Base-by-base conservation (phyloP, 2,329 filamentous ascomycete genomes). In the Exophiala bonariae region DNA sequence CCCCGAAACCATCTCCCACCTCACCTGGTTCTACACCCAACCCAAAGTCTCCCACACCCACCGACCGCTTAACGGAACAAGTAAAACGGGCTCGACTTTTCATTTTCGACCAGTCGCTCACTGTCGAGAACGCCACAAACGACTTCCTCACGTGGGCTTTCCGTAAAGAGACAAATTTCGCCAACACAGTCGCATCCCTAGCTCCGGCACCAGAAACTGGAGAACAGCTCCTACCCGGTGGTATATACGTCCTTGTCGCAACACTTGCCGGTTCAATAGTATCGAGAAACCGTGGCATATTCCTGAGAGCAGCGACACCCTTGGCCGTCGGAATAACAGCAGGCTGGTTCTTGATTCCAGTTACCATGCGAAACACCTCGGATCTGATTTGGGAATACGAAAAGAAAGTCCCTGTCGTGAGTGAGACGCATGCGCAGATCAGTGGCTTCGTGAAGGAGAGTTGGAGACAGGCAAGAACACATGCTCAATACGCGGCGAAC, bases 211-310 rank as follows among this genome's bases (percentile, higher is more conserved):
- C 85, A 62, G 86, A 92, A 70, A 88, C 83, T 51, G 88, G 87
- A 66, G 93, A 99, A 77, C 83, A 84, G 65, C 79, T 99, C 47
- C 84, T 97, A 71, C 93, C 93, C 26, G 92, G 92, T 19, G 78
- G 83, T 50, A 82, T 97, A 59, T 97, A 97, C 73, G 90, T 97
- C 37, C 80, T 96, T 22, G 91, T 99, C 38, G 86, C 91, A 33
- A 85, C 89, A 61, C 96, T 99, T 91, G 89, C 93, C 28, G 93
- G 92, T 59, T 90, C 83, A 69, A 97, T 99, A 66, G 76, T 96
- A 45, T 83, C 88, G 45, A 83, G 92, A 55, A 95, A 95, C 76
- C 84, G 92, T 60, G 91, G 87, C 68, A 79, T 97, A 54, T 67
- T 96, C 54, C 74, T 99, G 44, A 84, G 93, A 58, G 83, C 85